These are phyloP conservation scores for Clonostachys byssicola DNA, from an alignment of 2,329 filamentous ascomycete genomes.

Conservation along the genomic window DNA sequence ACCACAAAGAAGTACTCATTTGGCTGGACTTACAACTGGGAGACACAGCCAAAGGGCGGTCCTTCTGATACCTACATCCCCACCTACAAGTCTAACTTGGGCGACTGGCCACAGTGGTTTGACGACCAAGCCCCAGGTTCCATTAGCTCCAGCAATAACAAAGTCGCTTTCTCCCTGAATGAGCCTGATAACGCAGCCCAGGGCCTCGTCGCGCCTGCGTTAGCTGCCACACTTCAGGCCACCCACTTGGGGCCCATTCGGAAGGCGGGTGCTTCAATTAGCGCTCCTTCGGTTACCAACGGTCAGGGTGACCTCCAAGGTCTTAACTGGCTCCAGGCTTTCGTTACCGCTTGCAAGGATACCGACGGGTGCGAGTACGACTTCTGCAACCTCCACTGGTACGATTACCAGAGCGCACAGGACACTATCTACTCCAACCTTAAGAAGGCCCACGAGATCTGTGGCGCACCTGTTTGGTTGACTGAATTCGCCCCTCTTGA, in stretches of 20 bases:
- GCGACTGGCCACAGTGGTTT: no score
- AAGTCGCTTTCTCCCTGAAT: constrained; percentile 64
- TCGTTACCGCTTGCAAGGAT: constrained; percentile 38
- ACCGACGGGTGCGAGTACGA: constrained; percentile 45
- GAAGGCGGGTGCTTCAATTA: constrained; percentile 42
- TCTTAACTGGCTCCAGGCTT: constrained; percentile 50
- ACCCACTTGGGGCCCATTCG: constrained; percentile 49
- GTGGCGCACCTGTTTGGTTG: constrained; percentile 54
- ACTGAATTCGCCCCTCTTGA: constrained; percentile 61
- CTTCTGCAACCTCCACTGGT: constrained; percentile 63
- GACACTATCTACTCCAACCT: constrained; percentile 53
- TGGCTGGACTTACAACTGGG: constrained; percentile 59
- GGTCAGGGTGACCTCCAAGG: constrained; percentile 44
- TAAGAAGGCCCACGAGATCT: constrained; percentile 35
- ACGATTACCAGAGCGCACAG: constrained; percentile 41
- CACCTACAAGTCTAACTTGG: not conserved
- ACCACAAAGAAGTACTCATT: no score
- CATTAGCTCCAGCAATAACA: constrained; percentile 34
- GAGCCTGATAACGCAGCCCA: constrained; percentile 62
- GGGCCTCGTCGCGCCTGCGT: constrained; percentile 48
- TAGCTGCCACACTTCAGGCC: constrained; percentile 48
- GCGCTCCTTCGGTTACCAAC: constrained; percentile 60
- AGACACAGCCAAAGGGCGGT: constrained; percentile 33
- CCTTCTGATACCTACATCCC: constrained; percentile 57
- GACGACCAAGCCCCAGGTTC: constrained; percentile 15